Base-by-base conservation (phyloP, 1,284 basidiomycete genomes). In the Pseudozyma pruni region DNA sequence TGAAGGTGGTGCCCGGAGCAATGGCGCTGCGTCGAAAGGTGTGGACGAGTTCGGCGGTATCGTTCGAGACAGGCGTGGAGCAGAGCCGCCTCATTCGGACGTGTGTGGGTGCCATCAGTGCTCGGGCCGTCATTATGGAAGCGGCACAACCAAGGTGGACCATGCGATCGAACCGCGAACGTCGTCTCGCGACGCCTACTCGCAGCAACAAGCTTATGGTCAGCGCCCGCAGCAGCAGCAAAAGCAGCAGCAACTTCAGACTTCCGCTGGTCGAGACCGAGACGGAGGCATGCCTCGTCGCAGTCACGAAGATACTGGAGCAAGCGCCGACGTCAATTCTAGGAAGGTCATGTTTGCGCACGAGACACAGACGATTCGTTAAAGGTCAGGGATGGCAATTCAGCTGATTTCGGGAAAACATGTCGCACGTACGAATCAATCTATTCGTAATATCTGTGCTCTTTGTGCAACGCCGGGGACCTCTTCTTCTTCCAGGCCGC, bases 71-170 rank as follows among this genome's bases (percentile, higher is more conserved):
- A 39, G 50, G 3, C 46, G 52, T 11, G 16, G 35, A 0, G 39
- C 34, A 17, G 68, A 71, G 17, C 44, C 70, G 17, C 55, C 70
- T 16, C 76, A 78, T 48, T 75, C 75, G 8, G 72, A 70, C n/a
- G 66, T 76, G 7, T 78, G 76, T 25, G 76, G 76, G 3, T 78
- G 76, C 38, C 71, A 72, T 27, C 53, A 63, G 34, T 78, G 76
- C 48, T 74, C 71, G 3, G 70, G 57, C 1, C 56, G 66, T 3
- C 69, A 78, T 48, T 78, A 78, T 13, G 61, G 54, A 41, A 70
- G 42, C 35, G 50, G 50, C 1, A 40, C 37, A 19, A 41, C 51
- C 8, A 44, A 39, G 14, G 25, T 34, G 39, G 49, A 50, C 14
- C 23, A n/a, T n/a, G n/a, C n/a, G n/a, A n/a, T n/a, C n/a, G n/a